Percentiles rank a stretch among this genome's conserved stretches.
Conservation (phyloP, 441 rosid genomes). For the Euphorbia corollata region DNA sequence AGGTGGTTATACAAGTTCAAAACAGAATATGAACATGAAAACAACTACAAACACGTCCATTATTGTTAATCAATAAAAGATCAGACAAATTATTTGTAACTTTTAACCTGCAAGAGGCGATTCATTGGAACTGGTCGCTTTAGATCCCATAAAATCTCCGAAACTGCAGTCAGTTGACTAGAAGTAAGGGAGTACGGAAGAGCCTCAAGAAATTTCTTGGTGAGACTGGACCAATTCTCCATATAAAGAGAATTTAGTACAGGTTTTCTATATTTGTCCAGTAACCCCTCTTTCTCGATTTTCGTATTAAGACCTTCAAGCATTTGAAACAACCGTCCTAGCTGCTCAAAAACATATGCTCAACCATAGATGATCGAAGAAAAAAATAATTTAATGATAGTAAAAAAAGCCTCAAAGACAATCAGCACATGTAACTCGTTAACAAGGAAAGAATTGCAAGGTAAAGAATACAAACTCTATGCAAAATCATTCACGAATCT, state of each 20-base stretch:
- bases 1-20: not conserved
- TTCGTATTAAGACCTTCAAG: slow-evolving; percentile 77
- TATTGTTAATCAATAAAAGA: slow-evolving; percentile 14
- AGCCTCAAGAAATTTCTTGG: slow-evolving; percentile 61
- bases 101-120: slow-evolving; percentile 79
- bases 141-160: slow-evolving; percentile 95
- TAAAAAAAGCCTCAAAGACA: not conserved
- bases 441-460: not conserved
- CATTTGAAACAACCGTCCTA: slow-evolving; percentile 88
- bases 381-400: not conserved
- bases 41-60: not conserved
- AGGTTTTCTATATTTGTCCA: slow-evolving; percentile 70
- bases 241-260: slow-evolving; percentile 45
- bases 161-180: slow-evolving; percentile 79
- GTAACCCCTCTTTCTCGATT: slow-evolving; percentile 70
- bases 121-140: slow-evolving; percentile 88
- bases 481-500: not conserved
- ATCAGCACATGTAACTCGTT: not conserved
- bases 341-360: slow-evolving; percentile 39
- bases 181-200: slow-evolving; percentile 88
- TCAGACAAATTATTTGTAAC: slow-evolving; percentile 15
- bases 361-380: slow-evolving; percentile 5
- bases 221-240: slow-evolving; percentile 72
- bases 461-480: not conserved
- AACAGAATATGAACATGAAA: slow-evolving; percentile 5